Conservation (phyloP, 1,284 basidiomycete genomes). For the Puccinia polysora region DNA sequence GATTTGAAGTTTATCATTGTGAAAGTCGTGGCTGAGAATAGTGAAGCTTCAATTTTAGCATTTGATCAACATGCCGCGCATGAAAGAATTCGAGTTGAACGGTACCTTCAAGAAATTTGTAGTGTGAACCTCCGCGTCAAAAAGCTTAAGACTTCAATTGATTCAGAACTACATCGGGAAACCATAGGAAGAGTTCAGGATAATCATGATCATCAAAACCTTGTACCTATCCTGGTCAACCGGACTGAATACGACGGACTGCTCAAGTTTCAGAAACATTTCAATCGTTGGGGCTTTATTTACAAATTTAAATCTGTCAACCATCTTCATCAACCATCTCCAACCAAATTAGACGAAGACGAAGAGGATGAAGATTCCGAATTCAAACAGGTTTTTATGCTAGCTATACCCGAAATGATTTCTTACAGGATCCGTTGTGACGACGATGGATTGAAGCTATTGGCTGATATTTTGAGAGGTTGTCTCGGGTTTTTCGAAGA, state of each 20-base stretch:
- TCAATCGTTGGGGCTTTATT: slow-evolving; percentile 28
- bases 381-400: slow-evolving; percentile 16
- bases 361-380: background rate
- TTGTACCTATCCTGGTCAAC: slow-evolving; percentile 60
- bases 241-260: slow-evolving; percentile 61
- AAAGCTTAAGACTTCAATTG: slow-evolving; percentile 48
- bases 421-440: background rate
- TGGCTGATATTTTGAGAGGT: slow-evolving; percentile 5
- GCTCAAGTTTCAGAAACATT: slow-evolving; percentile 25
- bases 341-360: background rate
- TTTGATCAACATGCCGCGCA: slow-evolving; percentile 95
- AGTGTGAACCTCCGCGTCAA: slow-evolving; percentile 53
- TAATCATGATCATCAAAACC: background rate
- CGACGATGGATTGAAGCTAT: background rate
- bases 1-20: slow-evolving; percentile 77
- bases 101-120: slow-evolving; percentile 68
- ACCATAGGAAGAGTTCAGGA: background rate
- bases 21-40: slow-evolving; percentile 48
- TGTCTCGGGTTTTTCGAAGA: slow-evolving; percentile 31
- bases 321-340: too few relatives aligned
- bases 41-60: slow-evolving; percentile 59
- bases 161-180: slow-evolving; percentile 53
- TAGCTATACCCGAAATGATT: slow-evolving; percentile 20
- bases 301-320: background rate
- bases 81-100: slow-evolving; percentile 81